These are phyloP conservation scores for Phyllosticta citrichinensis DNA, from an alignment of 2,329 filamentous ascomycete genomes.

Conservation along the genomic window DNA sequence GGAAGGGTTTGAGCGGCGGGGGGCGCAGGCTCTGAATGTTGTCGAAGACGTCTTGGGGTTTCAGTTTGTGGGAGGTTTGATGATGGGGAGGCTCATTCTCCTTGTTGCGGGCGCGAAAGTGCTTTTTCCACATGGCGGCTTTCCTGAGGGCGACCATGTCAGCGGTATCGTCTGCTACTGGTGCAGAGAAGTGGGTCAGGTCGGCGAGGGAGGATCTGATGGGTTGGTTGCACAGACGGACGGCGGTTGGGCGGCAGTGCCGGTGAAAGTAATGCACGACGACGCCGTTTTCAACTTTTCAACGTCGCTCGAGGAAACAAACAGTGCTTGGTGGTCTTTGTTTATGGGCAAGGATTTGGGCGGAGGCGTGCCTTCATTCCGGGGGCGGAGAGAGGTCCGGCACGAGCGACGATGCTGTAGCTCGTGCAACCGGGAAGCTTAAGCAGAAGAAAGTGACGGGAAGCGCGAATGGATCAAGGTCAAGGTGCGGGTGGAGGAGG, in stretches of 20 bases:
- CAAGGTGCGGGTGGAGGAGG: not conserved
- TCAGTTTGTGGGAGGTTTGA: conserved; percentile 29
- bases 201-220: not conserved
- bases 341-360: not conserved
- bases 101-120: conserved; percentile 34
- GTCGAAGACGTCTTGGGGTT: conserved; percentile 15
- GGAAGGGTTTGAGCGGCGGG: not conserved
- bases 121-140: conserved; percentile 42
- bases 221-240: not conserved
- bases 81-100: conserved; percentile 37
- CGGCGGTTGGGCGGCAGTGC: not conserved
- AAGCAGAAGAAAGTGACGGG: not conserved
- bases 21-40: conserved; percentile 14
- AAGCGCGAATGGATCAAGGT: conserved; percentile 6
- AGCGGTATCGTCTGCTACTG: not conserved
- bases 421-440: not conserved
- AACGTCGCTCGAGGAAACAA: conserved; percentile 8
- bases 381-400: not conserved
- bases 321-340: not conserved
- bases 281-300: not conserved
- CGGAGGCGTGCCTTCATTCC: not conserved
- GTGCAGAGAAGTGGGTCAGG: not conserved
- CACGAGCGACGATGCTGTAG: not conserved
- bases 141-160: not conserved
- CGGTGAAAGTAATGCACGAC: not conserved